phyloP scores from a whole-genome alignment of 768 basidiomycete species.

The Podaxis carcinomalis region DNA sequence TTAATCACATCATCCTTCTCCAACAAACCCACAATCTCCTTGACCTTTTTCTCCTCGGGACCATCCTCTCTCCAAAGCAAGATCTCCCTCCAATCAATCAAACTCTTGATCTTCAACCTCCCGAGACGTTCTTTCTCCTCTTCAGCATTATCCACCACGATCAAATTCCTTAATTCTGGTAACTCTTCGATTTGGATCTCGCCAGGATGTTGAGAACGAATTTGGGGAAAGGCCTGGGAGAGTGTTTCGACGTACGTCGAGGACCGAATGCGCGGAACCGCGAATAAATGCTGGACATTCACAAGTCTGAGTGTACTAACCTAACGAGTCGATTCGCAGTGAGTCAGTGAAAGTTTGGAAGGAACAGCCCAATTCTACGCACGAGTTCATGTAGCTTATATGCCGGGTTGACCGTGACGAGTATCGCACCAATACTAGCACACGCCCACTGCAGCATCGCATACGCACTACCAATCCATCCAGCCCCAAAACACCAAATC shows the following conservation, averaged over 20 bases:
- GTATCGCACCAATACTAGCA: slow-evolving; percentile 77
- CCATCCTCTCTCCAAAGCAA: slow-evolving; percentile 63
- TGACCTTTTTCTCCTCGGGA: slow-evolving; percentile 37
- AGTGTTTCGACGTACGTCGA: slow-evolving; percentile 64
- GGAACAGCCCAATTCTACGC: slow-evolving; percentile 18
- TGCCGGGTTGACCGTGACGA: slow-evolving; percentile 82
- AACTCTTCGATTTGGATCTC: slow-evolving; percentile 53
- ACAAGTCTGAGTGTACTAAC: slow-evolving; percentile 58
- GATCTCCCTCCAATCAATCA: slow-evolving; percentile 69
- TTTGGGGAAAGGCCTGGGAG: slow-evolving; percentile 50
- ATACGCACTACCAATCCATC: slow-evolving; percentile 50
- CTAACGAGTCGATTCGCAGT: slow-evolving; percentile 29
- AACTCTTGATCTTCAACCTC: slow-evolving; percentile 39
- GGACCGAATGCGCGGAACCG: slow-evolving; percentile 64
- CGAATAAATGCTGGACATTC: slow-evolving; percentile 64
- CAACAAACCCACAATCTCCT: slow-evolving; percentile 35
- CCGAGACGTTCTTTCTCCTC: slow-evolving; percentile 33
- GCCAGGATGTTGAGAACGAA: slow-evolving; percentile 45
- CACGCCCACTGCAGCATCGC: slow-evolving; percentile 84
- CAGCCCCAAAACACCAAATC: background rate
- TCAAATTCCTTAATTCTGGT: slow-evolving; percentile 57
- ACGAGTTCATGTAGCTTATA: slow-evolving; percentile 72
- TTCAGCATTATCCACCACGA: slow-evolving; percentile 62
- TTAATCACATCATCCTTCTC: slow-evolving; percentile 72
- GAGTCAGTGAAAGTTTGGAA: background rate